Base-by-base conservation (phyloP, 192 early-diverging fungal genomes). In the Pilobolus umbonatus region DNA sequence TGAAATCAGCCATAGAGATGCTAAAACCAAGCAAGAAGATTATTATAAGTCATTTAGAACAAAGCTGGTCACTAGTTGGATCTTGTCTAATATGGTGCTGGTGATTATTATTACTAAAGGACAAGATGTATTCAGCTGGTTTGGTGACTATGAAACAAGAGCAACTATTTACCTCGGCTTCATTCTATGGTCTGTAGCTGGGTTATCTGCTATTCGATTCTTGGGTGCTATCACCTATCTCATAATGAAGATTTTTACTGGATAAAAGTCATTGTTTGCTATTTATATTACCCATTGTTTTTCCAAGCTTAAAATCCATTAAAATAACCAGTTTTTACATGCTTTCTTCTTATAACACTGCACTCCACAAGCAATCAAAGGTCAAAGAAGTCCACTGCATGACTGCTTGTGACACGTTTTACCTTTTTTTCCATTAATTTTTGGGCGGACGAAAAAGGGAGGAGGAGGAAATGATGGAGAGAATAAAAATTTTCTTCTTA, bases 31-130 rank as follows among this genome's bases (percentile, higher is more conserved):
- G 17, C 71, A 73, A 58, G 65, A 73, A 46, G 71, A 73, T 60
- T 73, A 73, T 24, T 91, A 89, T 70, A 86, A 86, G 36, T 67
- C 85, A 43, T 94, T 92, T 78, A 80, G 92, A 54, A 93, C 90
- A 1, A 63, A 70, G 5, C 74, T 92, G 21, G 83, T 94, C 1
- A 55, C 91, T 10, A 62, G 65, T 22, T 94, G 92, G 92, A 78
- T 90, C 55, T 64, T 89, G 26, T 78, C 79, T 15, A 94, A 94
- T 64, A 71, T 74, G 26, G 35, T 78, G 24, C 56, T 94, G 44
- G 78, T 94, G 40, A 76, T 75, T 36, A 62, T 79, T 47, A 70
- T 91, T 36, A 88, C 85, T 1, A 86, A 81, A 39, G 49, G 68
- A 8, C 12, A 69, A 70, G 15, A 64, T 45, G 55, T 50, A 4